Conservation (phyloP, 2,329 filamentous ascomycete genomes). For the Sporothrix brunneoviolacea region DNA sequence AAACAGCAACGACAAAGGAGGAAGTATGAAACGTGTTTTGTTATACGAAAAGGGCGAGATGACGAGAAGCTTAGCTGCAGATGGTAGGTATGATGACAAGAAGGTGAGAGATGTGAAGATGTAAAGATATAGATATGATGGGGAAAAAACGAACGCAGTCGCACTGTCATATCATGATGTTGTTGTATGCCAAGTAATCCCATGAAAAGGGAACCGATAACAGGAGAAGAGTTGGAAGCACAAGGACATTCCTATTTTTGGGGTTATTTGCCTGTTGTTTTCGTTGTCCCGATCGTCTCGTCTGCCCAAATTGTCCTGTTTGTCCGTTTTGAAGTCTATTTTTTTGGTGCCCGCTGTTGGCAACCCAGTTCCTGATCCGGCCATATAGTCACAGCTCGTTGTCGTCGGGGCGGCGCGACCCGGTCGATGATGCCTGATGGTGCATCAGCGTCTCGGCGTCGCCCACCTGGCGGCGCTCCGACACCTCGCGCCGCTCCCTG, state of each 20-base stretch:
- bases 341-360: not conserved
- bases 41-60: too few relatives aligned
- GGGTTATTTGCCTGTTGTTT: not conserved
- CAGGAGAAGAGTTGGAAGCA: slow-evolving; percentile 9
- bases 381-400: slow-evolving; percentile 28
- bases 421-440: slow-evolving; percentile 28
- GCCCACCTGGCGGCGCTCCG: slow-evolving; percentile 82
- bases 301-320: not conserved
- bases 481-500: slow-evolving; percentile 54
- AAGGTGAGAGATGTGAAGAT: too few relatives aligned
- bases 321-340: not conserved
- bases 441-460: slow-evolving; percentile 76
- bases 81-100: too few relatives aligned
- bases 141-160: too few relatives aligned
- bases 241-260: not conserved
- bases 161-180: not conserved
- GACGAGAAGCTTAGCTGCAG: too few relatives aligned
- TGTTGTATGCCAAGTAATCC: slow-evolving; percentile 11
- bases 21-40: too few relatives aligned
- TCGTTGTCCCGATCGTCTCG: not conserved
- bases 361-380: not conserved
- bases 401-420: slow-evolving; percentile 26
- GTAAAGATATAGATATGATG: too few relatives aligned
- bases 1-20: not conserved
- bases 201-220: slow-evolving; percentile 14